phyloP scores from a whole-genome alignment of 2,329 filamentous ascomycete species.

The Colletotrichum sublineola region DNA sequence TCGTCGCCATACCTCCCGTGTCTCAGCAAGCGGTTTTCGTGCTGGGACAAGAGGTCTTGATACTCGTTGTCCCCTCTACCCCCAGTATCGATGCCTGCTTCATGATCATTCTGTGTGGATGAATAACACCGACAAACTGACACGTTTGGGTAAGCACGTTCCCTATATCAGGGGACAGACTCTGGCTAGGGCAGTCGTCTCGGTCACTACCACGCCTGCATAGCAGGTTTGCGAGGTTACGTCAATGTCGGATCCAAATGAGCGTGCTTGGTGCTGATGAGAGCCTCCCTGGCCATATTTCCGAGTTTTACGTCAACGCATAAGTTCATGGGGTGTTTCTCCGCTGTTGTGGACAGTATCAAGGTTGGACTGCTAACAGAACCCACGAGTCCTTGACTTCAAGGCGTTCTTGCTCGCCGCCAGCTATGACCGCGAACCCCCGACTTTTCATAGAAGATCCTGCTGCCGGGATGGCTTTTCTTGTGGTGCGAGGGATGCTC shows the following conservation, averaged over 20 bases:
- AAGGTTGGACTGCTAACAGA: not conserved
- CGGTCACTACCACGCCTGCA: not conserved
- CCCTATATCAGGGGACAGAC: too few relatives aligned
- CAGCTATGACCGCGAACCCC: not conserved
- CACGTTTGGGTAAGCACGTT: not conserved
- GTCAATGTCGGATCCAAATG: not conserved
- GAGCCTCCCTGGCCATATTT: too few relatives aligned
- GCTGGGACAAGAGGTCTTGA: not conserved
- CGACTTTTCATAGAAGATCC: not conserved
- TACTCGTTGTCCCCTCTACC: not conserved
- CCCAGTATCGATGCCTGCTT: not conserved
- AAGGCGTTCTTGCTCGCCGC: not conserved
- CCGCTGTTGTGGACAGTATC: not conserved
- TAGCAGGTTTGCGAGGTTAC: not conserved
- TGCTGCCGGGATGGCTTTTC: not conserved
- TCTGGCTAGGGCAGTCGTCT: too few relatives aligned
- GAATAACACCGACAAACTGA: not conserved
- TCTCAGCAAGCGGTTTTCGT: not conserved
- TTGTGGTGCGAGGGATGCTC: not conserved
- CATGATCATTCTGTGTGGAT: not conserved
- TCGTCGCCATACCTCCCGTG: not conserved
- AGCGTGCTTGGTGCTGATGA: not conserved
- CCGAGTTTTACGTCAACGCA: not conserved
- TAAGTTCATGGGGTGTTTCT: not conserved
- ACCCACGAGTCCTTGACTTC: not conserved